A percentile compares a stretch with the other conserved stretches of the same genome.
These are phyloP conservation scores for Ceratobasidium sp. DNA, from an alignment of 1,284 basidiomycete species.

Conservation along the genomic window DNA sequence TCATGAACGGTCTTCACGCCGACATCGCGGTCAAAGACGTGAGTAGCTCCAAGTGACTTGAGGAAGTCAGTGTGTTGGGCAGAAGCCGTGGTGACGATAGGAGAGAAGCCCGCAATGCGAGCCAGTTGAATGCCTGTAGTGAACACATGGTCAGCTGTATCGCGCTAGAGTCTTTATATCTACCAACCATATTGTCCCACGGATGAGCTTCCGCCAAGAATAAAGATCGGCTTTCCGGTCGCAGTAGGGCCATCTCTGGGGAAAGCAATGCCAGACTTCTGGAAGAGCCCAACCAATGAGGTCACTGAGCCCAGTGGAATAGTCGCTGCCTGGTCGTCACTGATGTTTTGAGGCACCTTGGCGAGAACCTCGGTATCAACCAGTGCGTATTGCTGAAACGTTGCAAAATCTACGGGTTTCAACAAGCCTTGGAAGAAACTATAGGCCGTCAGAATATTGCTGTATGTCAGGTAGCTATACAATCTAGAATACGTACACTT, in stretches of 20 bases:
- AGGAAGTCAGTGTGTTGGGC: constrained; percentile 55
- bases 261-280: too few species aligned
- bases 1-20: constrained; percentile 48
- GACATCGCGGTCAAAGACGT: constrained; percentile 57
- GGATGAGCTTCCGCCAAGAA: constrained; percentile 39
- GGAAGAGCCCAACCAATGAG: constrained; percentile 35
- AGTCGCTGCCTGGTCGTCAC: constrained; percentile 15
- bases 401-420: constrained; percentile 4
- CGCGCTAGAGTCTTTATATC: constrained; percentile 45
- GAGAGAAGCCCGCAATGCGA: constrained; percentile 43
- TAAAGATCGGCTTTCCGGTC: constrained; percentile 21
- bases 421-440: constrained; percentile 33
- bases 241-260: background rate
- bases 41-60: constrained; percentile 63
- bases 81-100: constrained; percentile 55
- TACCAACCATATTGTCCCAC: too few species aligned
- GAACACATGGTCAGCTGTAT: constrained; percentile 46
- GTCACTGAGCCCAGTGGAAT: constrained; percentile 24
- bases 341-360: background rate
- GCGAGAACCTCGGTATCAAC: constrained; percentile 1
- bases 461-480: background rate
- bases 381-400: constrained; percentile 27
- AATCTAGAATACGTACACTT: constrained; percentile 26
- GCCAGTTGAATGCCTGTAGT: constrained; percentile 45
- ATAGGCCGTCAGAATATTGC: background rate